Base-by-base conservation (phyloP, 495 filamentous ascomycete species). In the Neurospora sp. region DNA sequence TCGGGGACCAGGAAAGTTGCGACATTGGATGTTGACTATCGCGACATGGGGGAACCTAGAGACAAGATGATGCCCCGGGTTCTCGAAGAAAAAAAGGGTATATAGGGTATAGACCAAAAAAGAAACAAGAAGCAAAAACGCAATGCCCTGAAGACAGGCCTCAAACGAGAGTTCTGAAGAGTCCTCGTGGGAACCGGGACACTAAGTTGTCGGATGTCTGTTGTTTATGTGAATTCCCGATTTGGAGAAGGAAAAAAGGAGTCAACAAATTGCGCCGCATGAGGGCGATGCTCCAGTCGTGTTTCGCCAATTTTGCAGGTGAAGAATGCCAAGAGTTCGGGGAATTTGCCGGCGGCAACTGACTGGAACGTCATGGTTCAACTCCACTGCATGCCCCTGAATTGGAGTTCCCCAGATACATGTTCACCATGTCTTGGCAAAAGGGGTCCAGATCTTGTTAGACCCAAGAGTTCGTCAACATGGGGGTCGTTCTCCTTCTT, bases 1-100 rank as follows among this genome's bases (percentile, higher is more conserved):
- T 89, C 74, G 89, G 83, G 80, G 82, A 88, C 78, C 54, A 66
- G 54, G 54, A 66, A 9, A 35, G 54, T 66, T 66, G 54, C 54
- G 54, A 66, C 54, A 66, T 66, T 66, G 54, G 27, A 35, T 66
- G 54, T 31, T 35, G 54, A 66, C 54, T 66, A 66, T 66, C 54
- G 54, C 23, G 54, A 66, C 54, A 66, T 66, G 54, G 54, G 54
- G 31, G 27, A 66, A 14, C 48, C 11, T 14, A 14, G 48, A 59
- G 1, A 59, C 48, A 59, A 14, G 42, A 46, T 38, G 37, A 38
- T 38, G 37, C 37, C 37, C 37, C 37, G 37, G 37, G 37, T 38
- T 38, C 37, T 38, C 12, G 46, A 27, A n/a, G n/a, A n/a, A n/a
- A n/a, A 4, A 62, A 62, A 62, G 6, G 27, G 54, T 66, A 66